Evolutionary conservation across 805 yeast species (phyloP).

Genomic region (Kazachstania martiniae): DNA sequence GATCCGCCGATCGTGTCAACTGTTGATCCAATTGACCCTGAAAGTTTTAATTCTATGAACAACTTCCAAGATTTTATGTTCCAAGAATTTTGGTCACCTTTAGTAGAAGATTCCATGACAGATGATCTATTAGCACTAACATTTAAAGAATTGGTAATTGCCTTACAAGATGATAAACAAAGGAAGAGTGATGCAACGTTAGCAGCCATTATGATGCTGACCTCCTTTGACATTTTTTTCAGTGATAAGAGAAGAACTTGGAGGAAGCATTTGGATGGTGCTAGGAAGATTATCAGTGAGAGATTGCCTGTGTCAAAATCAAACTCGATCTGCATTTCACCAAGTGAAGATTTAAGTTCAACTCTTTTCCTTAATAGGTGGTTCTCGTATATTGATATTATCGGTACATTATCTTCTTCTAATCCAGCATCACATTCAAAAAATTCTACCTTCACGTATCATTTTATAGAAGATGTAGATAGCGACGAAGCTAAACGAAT

Average conservation of each 20-base stretch:
- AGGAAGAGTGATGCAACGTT: conserved; percentile 58
- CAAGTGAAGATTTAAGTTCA: conserved; percentile 11
- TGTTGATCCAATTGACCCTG: conserved; percentile 1
- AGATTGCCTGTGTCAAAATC: conserved; percentile 5
- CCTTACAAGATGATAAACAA: conserved; percentile 39
- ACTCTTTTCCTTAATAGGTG: conserved; percentile 51
- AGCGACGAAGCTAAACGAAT: no score
- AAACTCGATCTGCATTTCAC: conserved; percentile 3
- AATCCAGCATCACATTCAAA: no score
- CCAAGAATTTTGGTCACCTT: not conserved
- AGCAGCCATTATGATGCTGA: conserved; percentile 47
- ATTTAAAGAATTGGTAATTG: conserved; percentile 42
- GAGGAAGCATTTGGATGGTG: conserved; percentile 58
- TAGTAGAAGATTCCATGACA: not conserved
- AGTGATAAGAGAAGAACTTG: conserved; percentile 37
- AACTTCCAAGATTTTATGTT: not conserved
- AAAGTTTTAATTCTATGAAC: not conserved
- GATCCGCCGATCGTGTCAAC: no score
- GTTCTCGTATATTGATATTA: conserved; percentile 58
- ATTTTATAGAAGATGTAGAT: no score
- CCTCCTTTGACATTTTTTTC: conserved; percentile 45
- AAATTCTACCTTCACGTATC: no score
- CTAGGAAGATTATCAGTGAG: conserved; percentile 43
- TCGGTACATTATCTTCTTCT: conserved; percentile 53
- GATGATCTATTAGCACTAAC: conserved; percentile 46